A percentile compares a stretch with the other conserved stretches of the same genome.
Evolutionary conservation across 2,329 filamentous ascomycete genomes (phyloP).

Genomic region (Biscogniauxia sp.): DNA sequence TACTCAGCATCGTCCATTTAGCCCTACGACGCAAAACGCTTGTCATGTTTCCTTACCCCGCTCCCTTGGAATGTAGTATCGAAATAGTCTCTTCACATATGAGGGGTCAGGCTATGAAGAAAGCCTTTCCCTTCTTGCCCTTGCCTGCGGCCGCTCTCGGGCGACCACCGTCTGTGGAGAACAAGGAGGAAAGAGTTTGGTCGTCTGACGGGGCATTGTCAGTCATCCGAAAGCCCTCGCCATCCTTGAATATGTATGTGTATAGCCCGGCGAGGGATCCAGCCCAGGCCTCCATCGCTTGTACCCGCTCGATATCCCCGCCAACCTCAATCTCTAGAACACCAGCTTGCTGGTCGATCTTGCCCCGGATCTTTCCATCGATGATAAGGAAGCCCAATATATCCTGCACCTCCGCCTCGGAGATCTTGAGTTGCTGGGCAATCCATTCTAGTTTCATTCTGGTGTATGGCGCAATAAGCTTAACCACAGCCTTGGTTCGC

Average conservation of each 20-base stretch:
- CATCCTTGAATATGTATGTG: conserved; percentile 71
- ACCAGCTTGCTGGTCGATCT: conserved; percentile 85
- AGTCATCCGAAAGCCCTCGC: conserved; percentile 23
- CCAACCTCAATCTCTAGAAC: conserved; percentile 76
- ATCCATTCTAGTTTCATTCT: conserved; percentile 88
- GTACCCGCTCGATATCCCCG: conserved; percentile 71
- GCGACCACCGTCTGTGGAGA: conserved; percentile 7
- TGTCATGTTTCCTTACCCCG: background rate
- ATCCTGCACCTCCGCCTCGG: conserved; percentile 87
- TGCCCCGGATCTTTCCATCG: conserved; percentile 80
- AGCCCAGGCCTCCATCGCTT: conserved; percentile 71
- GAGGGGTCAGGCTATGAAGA: background rate
- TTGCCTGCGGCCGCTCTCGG: conserved; percentile 4
- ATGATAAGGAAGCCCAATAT: conserved; percentile 94
- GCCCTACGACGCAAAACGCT: background rate
- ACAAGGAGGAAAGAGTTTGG: conserved; percentile 2
- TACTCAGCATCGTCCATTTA: background rate
- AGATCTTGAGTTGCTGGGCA: conserved; percentile 82
- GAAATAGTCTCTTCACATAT: background rate
- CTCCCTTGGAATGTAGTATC: background rate
- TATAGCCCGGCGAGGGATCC: conserved; percentile 68
- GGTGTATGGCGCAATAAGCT: conserved; percentile 91
- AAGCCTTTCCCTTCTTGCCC: conserved; percentile 9
- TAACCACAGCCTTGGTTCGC: conserved; percentile 92
- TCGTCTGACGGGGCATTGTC: conserved; percentile 23